Evolutionary conservation across 768 basidiomycete species (phyloP).

Genomic region (Lyophyllum decastes): DNA sequence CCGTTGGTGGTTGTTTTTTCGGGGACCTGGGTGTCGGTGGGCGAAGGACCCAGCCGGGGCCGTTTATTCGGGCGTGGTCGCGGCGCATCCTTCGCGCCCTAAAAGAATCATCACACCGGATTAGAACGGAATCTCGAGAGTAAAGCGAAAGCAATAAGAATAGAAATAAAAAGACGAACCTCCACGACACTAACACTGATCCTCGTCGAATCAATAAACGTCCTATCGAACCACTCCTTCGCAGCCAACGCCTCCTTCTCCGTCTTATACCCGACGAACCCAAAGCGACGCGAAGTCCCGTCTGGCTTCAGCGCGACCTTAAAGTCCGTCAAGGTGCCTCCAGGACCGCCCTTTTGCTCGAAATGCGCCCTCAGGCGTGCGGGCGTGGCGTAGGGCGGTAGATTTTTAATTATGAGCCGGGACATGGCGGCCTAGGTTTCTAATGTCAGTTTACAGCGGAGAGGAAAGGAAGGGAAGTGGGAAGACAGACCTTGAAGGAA

Average conservation of each 20-base stretch:
- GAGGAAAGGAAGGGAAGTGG: background rate
- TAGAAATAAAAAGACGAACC: conserved; percentile 48
- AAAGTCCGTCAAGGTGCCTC: conserved; percentile 80
- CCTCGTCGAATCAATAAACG: conserved; percentile 79
- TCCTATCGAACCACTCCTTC: conserved; percentile 81
- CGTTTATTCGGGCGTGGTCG: conserved; percentile 71
- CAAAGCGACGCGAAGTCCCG: conserved; percentile 85
- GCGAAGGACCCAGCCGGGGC: conserved; percentile 44
- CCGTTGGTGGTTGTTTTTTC: background rate
- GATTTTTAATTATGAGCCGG: conserved; percentile 80
- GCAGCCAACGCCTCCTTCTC: conserved; percentile 73
- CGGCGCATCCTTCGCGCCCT: conserved; percentile 74
- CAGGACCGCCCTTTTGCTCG: conserved; percentile 56
- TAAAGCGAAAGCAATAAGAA: conserved; percentile 4
- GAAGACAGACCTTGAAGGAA: conserved; percentile 21
- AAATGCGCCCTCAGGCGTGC: conserved; percentile 70
- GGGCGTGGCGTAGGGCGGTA: conserved; percentile 70
- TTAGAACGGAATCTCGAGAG: too few species aligned
- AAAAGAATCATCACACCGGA: conserved; percentile 4
- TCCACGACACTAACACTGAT: conserved; percentile 78
- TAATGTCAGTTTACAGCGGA: background rate
- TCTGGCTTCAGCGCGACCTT: conserved; percentile 77
- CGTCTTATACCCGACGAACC: conserved; percentile 89
- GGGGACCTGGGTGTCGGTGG: conserved; percentile 19
- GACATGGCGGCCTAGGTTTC: conserved; percentile 52